A percentile compares a stretch with the other conserved stretches of the same genome.
Conservation (phyloP, 306 rosid genomes). For the Cyamopsis tetragonoloba region DNA sequence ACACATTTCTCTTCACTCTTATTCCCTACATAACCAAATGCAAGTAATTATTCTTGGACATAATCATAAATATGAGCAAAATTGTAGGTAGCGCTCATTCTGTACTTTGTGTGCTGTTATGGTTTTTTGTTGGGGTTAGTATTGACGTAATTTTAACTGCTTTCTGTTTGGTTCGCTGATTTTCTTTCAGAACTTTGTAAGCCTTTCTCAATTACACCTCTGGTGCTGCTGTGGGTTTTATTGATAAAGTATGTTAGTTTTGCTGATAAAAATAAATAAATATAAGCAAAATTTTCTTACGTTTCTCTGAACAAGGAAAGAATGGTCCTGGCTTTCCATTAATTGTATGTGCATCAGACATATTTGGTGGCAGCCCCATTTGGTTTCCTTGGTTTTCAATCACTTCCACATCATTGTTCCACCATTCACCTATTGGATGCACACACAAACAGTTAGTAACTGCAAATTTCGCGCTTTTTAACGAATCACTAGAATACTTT, state of each 20-base stretch:
- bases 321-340: conserved; percentile 79
- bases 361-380: conserved; percentile 66
- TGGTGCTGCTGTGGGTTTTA: no score
- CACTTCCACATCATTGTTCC: conserved; percentile 65
- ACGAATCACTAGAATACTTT: neutral
- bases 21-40: neutral
- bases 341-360: conserved; percentile 77
- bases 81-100: no score
- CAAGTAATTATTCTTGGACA: neutral
- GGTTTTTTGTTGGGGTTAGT: no score
- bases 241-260: no score
- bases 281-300: conserved; percentile 32
- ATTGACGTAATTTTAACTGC: no score
- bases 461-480: neutral
- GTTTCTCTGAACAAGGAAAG: conserved; percentile 69
- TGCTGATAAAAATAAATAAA: no score
- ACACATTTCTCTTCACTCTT: neutral
- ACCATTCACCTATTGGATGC: conserved; percentile 56
- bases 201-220: no score
- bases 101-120: no score
- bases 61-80: no score
- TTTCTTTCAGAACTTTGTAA: no score
- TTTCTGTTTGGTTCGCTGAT: no score
- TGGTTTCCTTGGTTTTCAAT: conserved; percentile 57
- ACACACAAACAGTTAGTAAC: neutral